These are phyloP conservation scores for Hypoxylon crocopeplum DNA, from an alignment of 495 filamentous ascomycete species.

Conservation along the genomic window DNA sequence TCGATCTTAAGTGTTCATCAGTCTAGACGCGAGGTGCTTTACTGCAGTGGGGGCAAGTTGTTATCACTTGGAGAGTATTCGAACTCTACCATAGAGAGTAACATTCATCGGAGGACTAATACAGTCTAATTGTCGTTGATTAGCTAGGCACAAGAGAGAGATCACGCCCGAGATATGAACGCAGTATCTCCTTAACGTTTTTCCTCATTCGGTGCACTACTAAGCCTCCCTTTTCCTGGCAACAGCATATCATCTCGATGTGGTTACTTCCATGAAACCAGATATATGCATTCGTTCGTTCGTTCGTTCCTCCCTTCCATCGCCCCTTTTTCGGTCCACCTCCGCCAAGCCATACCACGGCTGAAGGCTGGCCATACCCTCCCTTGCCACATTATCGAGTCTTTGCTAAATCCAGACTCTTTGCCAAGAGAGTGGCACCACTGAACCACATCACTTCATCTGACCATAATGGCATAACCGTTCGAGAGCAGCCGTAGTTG, in stretches of 20 bases:
- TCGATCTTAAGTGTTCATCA: too few relatives aligned
- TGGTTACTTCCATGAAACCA: conserved; percentile 5
- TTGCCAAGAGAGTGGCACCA: conserved; percentile 2
- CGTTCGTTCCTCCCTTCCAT: neutral
- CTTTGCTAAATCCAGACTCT: conserved; percentile 7
- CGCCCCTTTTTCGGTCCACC: conserved; percentile 7
- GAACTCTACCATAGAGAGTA: too few relatives aligned
- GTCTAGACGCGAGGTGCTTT: too few relatives aligned
- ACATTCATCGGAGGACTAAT: conserved; percentile 1
- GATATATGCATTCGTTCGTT: conserved; percentile 29
- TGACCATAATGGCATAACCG: neutral
- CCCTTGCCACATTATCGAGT: neutral
- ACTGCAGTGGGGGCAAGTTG: neutral
- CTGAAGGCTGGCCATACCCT: neutral
- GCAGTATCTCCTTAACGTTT: conserved; percentile 24
- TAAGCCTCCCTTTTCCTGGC: conserved; percentile 18
- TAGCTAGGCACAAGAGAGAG: conserved; percentile 24
- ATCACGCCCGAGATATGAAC: conserved; percentile 26
- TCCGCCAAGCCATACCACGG: conserved; percentile 2
- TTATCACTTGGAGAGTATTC: neutral
- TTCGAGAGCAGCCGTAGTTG: conserved; percentile 10
- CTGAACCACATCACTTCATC: conserved; percentile 3
- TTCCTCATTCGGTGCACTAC: neutral
- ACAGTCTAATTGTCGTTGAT: conserved; percentile 16
- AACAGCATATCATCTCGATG: neutral